These are phyloP conservation scores for Pinguiococcus pyrenoidosus DNA, from an alignment of 108 stramenopile species.

Conservation along the genomic window DNA sequence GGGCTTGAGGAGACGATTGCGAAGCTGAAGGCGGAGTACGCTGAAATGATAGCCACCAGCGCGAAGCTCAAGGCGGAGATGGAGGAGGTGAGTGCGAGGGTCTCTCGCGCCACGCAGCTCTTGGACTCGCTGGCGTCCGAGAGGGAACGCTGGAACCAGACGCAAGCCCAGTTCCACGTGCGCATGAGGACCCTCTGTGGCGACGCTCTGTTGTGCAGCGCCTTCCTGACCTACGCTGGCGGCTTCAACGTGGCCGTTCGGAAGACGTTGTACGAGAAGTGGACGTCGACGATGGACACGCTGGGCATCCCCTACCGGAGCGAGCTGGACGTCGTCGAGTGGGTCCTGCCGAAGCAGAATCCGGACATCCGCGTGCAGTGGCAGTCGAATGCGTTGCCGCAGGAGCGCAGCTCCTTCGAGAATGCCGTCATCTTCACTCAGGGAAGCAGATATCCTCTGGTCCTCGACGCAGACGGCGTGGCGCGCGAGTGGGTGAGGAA, in stretches of 20 bases:
- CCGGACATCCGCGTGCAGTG: conserved; percentile 67
- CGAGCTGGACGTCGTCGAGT: conserved; percentile 65
- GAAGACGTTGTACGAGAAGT: conserved; percentile 48
- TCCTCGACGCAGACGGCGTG: conserved; percentile 92
- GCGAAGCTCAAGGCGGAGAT: conserved; percentile 86
- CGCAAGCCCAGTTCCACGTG: conserved; percentile 61
- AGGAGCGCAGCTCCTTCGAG: conserved; percentile 76
- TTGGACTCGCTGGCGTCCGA: conserved; percentile 79
- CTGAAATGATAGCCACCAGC: conserved; percentile 74
- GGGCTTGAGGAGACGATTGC: conserved; percentile 74
- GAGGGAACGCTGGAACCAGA: conserved; percentile 85
- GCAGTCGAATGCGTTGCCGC: conserved; percentile 70
- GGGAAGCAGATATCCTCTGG: conserved; percentile 35
- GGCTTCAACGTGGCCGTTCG: conserved; percentile 67
- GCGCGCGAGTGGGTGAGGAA: conserved; percentile 75
- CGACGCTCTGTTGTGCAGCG: conserved; percentile 75
- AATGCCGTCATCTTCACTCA: conserved; percentile 90
- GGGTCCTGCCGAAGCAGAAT: too few relatives aligned
- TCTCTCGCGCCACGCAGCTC: conserved; percentile 77
- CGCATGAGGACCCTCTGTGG: conserved; percentile 72
- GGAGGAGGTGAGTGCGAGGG: conserved; percentile 62
- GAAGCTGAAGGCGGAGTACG: conserved; percentile 80
- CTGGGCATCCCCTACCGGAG: conserved; percentile 71
- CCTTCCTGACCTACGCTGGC: conserved; percentile 80
- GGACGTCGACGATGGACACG: conserved; percentile 56